Conservation (phyloP, 192 early-diverging fungal species). For the Coemansia sp. region DNA sequence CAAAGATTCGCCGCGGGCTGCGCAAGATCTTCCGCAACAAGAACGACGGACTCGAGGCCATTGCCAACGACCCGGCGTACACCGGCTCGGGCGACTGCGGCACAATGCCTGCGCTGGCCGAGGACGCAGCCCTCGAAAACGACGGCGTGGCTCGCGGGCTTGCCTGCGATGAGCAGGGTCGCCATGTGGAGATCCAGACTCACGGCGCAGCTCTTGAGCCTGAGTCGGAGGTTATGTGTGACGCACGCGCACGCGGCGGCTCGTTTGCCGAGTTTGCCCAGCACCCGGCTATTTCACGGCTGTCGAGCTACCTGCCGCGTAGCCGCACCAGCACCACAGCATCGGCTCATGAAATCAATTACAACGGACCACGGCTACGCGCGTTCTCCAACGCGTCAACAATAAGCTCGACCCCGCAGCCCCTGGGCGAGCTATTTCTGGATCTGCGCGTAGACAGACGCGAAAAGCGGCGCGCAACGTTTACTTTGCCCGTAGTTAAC, state of each 20-base stretch:
- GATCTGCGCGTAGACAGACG: slow-evolving; percentile 48
- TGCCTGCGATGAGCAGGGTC: slow-evolving; percentile 30
- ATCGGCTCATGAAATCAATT: slow-evolving; percentile 42
- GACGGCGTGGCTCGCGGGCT: slow-evolving; percentile 22
- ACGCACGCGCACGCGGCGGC: slow-evolving; percentile 2
- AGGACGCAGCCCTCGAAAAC: slow-evolving; percentile 17
- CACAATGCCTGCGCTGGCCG: slow-evolving; percentile 14
- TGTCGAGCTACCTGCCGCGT: slow-evolving; percentile 46
- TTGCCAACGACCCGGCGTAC: slow-evolving; percentile 34
- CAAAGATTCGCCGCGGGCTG: slow-evolving; percentile 37
- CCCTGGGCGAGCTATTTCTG: slow-evolving; percentile 55
- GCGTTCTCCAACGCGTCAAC: slow-evolving; percentile 47
- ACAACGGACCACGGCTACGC: slow-evolving; percentile 39
- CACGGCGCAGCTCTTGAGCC: slow-evolving; percentile 10
- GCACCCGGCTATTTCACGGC: slow-evolving; percentile 30
- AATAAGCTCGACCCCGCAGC: slow-evolving; percentile 38
- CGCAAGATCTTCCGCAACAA: slow-evolving; percentile 53
- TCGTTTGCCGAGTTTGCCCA: slow-evolving; percentile 18
- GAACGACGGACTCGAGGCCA: slow-evolving; percentile 13
- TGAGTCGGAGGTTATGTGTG: neutral
- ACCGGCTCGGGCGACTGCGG: slow-evolving; percentile 17
- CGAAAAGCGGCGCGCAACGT: slow-evolving; percentile 46
- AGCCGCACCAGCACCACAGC: slow-evolving; percentile 34
- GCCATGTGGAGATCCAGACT: slow-evolving; percentile 35
- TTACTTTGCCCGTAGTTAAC: slow-evolving; percentile 47